Percentiles rank a stretch among this genome's conserved stretches.
Evolutionary conservation across 2,329 filamentous ascomycete genomes (phyloP).

Genomic region (Pseudocercospora macadamiae): DNA sequence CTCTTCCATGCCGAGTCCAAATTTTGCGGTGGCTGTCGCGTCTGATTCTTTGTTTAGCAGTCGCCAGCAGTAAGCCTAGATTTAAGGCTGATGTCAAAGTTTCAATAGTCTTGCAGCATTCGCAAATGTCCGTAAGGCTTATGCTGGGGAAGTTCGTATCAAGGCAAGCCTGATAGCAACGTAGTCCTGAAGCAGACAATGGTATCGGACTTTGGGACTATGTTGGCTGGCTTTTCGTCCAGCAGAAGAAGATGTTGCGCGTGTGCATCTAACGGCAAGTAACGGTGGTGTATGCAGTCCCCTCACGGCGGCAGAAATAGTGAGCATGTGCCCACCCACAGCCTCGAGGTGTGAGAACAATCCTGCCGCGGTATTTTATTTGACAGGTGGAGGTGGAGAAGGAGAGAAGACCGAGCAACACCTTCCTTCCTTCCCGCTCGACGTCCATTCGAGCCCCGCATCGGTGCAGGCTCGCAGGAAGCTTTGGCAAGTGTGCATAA

Average conservation of each 20-base stretch:
- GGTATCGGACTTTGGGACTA: neutral
- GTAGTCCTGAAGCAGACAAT: neutral
- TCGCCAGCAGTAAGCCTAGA: neutral
- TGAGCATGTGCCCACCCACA: neutral
- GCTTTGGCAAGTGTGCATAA: constrained; percentile 2
- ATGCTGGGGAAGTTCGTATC: neutral
- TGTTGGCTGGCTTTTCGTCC: too few relatives aligned
- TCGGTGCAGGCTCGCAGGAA: neutral
- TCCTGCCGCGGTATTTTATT: neutral
- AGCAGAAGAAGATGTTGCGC: too few relatives aligned
- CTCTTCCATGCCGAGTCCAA: neutral
- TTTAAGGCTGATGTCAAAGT: neutral
- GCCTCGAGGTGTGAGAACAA: neutral
- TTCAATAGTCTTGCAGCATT: neutral
- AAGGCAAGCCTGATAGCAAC: neutral
- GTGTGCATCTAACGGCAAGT: neutral
- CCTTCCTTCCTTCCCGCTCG: neutral
- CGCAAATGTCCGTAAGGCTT: neutral
- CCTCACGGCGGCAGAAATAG: neutral
- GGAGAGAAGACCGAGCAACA: neutral
- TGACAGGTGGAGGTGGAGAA: neutral
- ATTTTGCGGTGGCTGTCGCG: neutral
- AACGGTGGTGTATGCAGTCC: neutral
- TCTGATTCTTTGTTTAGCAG: neutral
- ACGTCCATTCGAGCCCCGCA: constrained; percentile 2